Percentiles rank a stretch among this genome's conserved stretches.
Evolutionary conservation across 2,329 filamentous ascomycete species (phyloP).

Genomic region (Botrytis fabae): DNA sequence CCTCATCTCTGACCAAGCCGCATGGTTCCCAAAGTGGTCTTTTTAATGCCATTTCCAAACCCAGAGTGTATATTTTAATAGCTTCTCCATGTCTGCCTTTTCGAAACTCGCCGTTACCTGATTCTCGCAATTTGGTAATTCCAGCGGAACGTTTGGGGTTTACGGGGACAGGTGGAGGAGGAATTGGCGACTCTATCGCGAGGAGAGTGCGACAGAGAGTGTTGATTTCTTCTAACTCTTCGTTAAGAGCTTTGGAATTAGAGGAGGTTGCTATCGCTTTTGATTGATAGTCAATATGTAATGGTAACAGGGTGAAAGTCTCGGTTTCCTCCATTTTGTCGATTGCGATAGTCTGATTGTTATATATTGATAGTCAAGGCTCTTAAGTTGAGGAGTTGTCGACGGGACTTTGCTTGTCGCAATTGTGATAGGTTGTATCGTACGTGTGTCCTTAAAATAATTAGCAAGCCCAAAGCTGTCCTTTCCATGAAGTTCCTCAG

Average conservation of each 20-base stretch:
- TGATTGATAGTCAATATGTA: conserved; percentile 77
- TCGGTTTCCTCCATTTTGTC: conserved; percentile 59
- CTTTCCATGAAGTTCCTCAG: conserved; percentile 7
- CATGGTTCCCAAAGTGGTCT: conserved; percentile 87
- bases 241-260: conserved; percentile 53
- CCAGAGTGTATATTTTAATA: conserved; percentile 78
- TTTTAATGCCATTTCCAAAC: conserved; percentile 81
- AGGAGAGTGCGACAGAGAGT: conserved; percentile 73
- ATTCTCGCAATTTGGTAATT: conserved; percentile 87
- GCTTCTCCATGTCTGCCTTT: conserved; percentile 75
- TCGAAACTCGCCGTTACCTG: conserved; percentile 79
- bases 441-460: conserved; percentile 9
- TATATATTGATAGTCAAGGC: background rate
- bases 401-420: background rate
- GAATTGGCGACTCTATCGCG: conserved; percentile 62
- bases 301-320: conserved; percentile 78
- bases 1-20: conserved; percentile 80
- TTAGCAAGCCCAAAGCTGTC: conserved; percentile 4
- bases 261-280: conserved; percentile 65
- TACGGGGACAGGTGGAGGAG: conserved; percentile 84
- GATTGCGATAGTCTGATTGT: background rate
- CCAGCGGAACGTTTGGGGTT: conserved; percentile 89
- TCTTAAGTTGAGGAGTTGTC: background rate
- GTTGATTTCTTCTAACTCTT: conserved; percentile 75
- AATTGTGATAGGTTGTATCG: background rate